Base-by-base conservation (phyloP, 1,284 basidiomycete species). In the Melampsora americana region DNA sequence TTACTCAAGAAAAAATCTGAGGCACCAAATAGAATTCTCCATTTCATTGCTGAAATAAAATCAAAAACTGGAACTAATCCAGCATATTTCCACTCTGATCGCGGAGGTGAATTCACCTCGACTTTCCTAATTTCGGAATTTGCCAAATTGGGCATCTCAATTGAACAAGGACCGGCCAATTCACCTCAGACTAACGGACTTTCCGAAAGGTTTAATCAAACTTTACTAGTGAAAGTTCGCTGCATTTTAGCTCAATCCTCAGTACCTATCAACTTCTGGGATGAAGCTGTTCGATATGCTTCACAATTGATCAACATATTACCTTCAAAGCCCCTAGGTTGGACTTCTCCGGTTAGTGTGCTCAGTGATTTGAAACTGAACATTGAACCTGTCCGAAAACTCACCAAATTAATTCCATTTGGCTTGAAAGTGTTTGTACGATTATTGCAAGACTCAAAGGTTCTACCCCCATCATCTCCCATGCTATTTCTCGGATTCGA, bases 121-220 rank as follows among this genome's bases (percentile, higher is more conserved):
- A n/a, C n/a, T n/a, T 35, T 35, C 9, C 35, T 35, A 3, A 35
- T 35, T 35, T 4, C 3, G 3, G 35, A 35, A 35, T 35, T 35
- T 9, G 35, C 35, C 9, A 35, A 9, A 9, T 16, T 23, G 28
- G 66, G 66, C 3, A 56, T 69, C 11, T 12, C n/a, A 26, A 18
- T 69, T 30, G 66, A 69, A 23, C 46, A 28, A 30, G 66, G 66
- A 18, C 66, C 66, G 11, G 66, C 66, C 9, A 69, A 69, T 46
- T 30, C 16, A 18, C 66, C 66, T 1, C 26, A 69, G 32, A 69
- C 48, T 2, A 69, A 69, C 53, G 66, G 66, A 1, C 26, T 69
- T 12, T 16, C 66, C 18, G 48, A 69, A 32, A 44, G 32, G 26
- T 69, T 69, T 50, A 69, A 69, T n/a, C n/a, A n/a, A n/a, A n/a